Evolutionary conservation across 192 early-diverging fungal species (phyloP).

Genomic region (Linnemannia zychae): DNA sequence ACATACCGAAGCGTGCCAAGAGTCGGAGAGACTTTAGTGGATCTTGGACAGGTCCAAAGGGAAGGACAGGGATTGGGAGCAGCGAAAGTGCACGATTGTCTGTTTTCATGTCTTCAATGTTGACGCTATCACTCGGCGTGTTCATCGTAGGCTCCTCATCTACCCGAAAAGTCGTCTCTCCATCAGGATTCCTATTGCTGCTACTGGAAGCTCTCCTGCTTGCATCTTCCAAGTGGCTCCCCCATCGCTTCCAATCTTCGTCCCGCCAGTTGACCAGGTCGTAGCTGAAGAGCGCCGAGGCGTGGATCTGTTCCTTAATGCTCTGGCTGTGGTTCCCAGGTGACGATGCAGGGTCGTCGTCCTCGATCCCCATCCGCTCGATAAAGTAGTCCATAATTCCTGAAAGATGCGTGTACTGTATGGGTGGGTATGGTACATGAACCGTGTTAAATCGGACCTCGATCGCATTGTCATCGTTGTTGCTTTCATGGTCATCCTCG

Average conservation of each 20-base stretch:
- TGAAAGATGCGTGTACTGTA: slow-evolving; percentile 51
- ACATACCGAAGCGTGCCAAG: slow-evolving; percentile 59
- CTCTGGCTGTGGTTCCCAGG: slow-evolving; percentile 9
- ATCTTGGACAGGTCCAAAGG: slow-evolving; percentile 69
- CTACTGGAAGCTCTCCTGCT: slow-evolving; percentile 2
- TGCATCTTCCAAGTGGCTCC: neutral
- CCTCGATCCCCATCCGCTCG: slow-evolving; percentile 51
- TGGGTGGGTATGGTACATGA: slow-evolving; percentile 38
- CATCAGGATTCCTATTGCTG: neutral
- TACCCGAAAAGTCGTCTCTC: slow-evolving; percentile 18
- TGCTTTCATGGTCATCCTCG: slow-evolving; percentile 23
- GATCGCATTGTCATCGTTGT: slow-evolving; percentile 10
- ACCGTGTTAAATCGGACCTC: slow-evolving; percentile 61
- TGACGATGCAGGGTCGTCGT: slow-evolving; percentile 32
- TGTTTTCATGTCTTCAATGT: slow-evolving; percentile 38
- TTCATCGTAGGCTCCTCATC: slow-evolving; percentile 17
- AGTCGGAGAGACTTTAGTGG: slow-evolving; percentile 64
- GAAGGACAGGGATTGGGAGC: slow-evolving; percentile 42
- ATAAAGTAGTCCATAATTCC: slow-evolving; percentile 56
- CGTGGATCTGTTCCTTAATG: slow-evolving; percentile 19
- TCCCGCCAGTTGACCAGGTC: slow-evolving; percentile 67
- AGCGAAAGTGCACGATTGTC: slow-evolving; percentile 14
- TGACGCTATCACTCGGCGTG: slow-evolving; percentile 16
- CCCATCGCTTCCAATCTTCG: slow-evolving; percentile 67
- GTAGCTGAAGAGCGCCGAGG: slow-evolving; percentile 63